Evolutionary conservation across 1,139 yeast species (phyloP).

Genomic region (Lodderomyces orthopsilosis): DNA sequence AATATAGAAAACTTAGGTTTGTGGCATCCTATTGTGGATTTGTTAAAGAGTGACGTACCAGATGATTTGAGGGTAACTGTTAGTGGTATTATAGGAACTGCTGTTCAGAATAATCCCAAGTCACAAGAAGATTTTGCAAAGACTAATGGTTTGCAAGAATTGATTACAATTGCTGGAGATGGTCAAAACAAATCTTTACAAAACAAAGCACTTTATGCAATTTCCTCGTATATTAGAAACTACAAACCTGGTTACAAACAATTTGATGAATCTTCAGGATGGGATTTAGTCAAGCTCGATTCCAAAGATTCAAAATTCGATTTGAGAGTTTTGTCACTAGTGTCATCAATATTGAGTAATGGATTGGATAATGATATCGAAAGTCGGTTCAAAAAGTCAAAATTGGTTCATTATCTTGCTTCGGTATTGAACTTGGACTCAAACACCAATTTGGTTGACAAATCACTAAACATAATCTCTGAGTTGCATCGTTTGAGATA

Average conservation of each 20-base stretch:
- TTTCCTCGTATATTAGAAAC: conserved; percentile 75
- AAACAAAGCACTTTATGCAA: conserved; percentile 71
- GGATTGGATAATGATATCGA: conserved; percentile 41
- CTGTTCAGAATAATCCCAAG: conserved; percentile 84
- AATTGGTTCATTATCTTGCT: conserved; percentile 38
- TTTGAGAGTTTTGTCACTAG: conserved; percentile 54
- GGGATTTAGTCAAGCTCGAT: conserved; percentile 38
- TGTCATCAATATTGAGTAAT: conserved; percentile 57
- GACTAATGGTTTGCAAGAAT: conserved; percentile 47
- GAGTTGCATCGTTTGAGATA: conserved; percentile 46
- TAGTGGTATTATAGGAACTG: conserved; percentile 80
- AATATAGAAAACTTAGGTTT: conserved; percentile 78
- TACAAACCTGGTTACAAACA: conserved; percentile 51
- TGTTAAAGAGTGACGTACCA: conserved; percentile 38
- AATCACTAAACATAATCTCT: conserved; percentile 52
- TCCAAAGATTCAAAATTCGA: conserved; percentile 37
- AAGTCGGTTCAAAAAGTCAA: conserved; percentile 39
- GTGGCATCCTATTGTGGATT: conserved; percentile 67
- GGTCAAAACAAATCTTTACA: conserved; percentile 36
- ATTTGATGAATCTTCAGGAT: conserved; percentile 63
- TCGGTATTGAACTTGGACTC: conserved; percentile 37
- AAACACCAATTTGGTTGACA: conserved; percentile 57
- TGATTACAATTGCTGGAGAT: conserved; percentile 36
- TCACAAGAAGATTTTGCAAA: conserved; percentile 65
- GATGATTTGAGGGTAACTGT: conserved; percentile 53